Base-by-base conservation (phyloP, 2,329 filamentous ascomycete species). In the Thermothelomyces thermophilus region DNA sequence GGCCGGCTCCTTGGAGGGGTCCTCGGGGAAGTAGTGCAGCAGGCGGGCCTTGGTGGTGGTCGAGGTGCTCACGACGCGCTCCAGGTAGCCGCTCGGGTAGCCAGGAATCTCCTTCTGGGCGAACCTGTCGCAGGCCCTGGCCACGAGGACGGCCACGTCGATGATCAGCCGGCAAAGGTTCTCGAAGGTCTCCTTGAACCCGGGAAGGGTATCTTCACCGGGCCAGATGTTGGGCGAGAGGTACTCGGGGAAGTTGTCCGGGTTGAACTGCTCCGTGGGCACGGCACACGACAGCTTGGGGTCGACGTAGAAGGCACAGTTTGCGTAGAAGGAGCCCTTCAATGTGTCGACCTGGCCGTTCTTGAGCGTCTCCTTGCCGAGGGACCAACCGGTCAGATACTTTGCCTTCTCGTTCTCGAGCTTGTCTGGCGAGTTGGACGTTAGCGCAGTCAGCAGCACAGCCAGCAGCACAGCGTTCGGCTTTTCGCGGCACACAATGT, bases 201-300 rank as follows among this genome's bases (percentile, higher is more conserved):
- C 86, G 0, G 89, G 87, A 1, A 97, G 74, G 1, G 80, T 72
- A 3, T 72, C 67, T 42, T 83, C 75, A 0, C 73, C 67, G 0
- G 91, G 93, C 93, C 93, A 98, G 50, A 95, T 76, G 64, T 96
- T 97, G 1, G 87, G 83, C 5, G 86, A 84, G 1, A 93, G 86
- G 67, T 97, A 96, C 68, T 95, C 90, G 2, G 89, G 83, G 61
- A 95, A 87, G 51, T 84, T 79, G 8, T 74, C 73, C 0, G 73
- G 60, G 28, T 75, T 76, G 67, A 83, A 82, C 41, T 74, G 72
- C 14, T 68, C 59, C 1, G 78, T 81, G 0, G 86, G 84, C 33
- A 69, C 68, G 16, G 83, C 83, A 55, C 78, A 81, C 46, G 82
- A 76, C 6, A 87, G 74, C 1, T 68, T 63, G 0, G 79, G 71